A percentile compares a stretch with the other conserved stretches of the same genome.
phyloP scores from a whole-genome alignment of 495 filamentous ascomycete species.

The Aspergillus leporis region DNA sequence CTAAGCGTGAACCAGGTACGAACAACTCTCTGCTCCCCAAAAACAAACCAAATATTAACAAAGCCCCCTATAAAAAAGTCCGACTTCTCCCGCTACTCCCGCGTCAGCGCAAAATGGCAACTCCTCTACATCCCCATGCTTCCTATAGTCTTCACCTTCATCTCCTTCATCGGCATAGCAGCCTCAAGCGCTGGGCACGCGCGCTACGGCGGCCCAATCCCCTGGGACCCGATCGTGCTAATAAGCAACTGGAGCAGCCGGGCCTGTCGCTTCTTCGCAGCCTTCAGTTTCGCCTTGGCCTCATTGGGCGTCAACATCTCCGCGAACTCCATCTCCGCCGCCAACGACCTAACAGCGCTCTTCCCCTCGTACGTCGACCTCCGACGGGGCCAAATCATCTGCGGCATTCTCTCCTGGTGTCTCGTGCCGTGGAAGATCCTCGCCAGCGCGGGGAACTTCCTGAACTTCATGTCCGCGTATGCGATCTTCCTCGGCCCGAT shows the following conservation, averaged over 20 bases:
- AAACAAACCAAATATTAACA: not conserved
- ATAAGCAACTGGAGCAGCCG: conserved; percentile 51
- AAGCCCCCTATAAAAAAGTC: no score
- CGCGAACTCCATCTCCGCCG: conserved; percentile 63
- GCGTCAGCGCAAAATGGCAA: conserved; percentile 43
- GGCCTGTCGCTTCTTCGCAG: conserved; percentile 52
- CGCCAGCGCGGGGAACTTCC: conserved; percentile 54
- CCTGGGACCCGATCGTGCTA: conserved; percentile 47
- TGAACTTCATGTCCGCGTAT: conserved; percentile 64
- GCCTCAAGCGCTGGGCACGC: conserved; percentile 45
- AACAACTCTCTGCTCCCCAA: not conserved
- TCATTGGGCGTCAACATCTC: conserved; percentile 59
- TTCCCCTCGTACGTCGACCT: conserved; percentile 62
- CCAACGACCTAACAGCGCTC: conserved; percentile 64
- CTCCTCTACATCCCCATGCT: conserved; percentile 50
- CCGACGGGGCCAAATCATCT: conserved; percentile 60
- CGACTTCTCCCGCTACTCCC: conserved; percentile 52
- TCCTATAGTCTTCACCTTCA: conserved; percentile 51
- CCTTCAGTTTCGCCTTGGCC: conserved; percentile 48
- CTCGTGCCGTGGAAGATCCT: conserved; percentile 68
- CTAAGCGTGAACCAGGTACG: conserved; percentile 40
- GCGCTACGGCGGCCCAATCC: conserved; percentile 40
- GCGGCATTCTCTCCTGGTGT: conserved; percentile 59
- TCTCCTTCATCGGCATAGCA: conserved; percentile 50
- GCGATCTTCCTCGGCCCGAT: conserved; percentile 71